Base-by-base conservation (phyloP, 768 basidiomycete species). In the Russula dissimulans region DNA sequence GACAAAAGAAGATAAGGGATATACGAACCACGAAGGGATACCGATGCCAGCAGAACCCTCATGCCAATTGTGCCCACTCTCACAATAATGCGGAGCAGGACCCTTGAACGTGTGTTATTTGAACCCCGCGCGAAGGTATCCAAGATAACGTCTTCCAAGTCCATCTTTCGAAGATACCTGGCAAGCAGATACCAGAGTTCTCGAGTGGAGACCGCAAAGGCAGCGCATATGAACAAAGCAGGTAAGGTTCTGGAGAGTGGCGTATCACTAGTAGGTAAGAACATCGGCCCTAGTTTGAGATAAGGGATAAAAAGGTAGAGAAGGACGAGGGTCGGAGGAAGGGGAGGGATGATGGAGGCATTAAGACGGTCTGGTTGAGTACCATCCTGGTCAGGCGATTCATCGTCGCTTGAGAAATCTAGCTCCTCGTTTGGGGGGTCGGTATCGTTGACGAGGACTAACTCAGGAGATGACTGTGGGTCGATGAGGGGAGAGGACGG, bases 151-250 rank as follows among this genome's bases (percentile, higher is more conserved):
- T 88, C 87, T 69, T 87, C 83, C 41, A 84, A 69, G 61, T 86
- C 82, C 36, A 78, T 76, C 69, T 81, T 80, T 65, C 81, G 80
- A 47, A 87, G 75, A 70, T 90, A 87, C 36, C 84, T 78, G 47
- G 84, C 81, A n/a, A 90, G 79, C 76, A 89, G 80, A 72, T 87
- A 89, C 83, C 85, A 87, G 51, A 90, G 72, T 65, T 87, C 86
- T 53, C 85, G 75, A 42, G 82, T 77, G 62, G 86, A 81, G 36
- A 78, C 78, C 7, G 87, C 78, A 14, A 86, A 71, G 39, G 77
- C 64, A n/a, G 83, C 83, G 59, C 83, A 83, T 32, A 77, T 65
- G 36, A 83, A 48, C 2, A 88, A 70, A 1, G 75, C 71, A 32
- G 81, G 72, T 32, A 88, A 72, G 4, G 78, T 76, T 32, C 77